phyloP scores from a whole-genome alignment of 2,329 filamentous ascomycete genomes.

The Bipolaris bicolor region DNA sequence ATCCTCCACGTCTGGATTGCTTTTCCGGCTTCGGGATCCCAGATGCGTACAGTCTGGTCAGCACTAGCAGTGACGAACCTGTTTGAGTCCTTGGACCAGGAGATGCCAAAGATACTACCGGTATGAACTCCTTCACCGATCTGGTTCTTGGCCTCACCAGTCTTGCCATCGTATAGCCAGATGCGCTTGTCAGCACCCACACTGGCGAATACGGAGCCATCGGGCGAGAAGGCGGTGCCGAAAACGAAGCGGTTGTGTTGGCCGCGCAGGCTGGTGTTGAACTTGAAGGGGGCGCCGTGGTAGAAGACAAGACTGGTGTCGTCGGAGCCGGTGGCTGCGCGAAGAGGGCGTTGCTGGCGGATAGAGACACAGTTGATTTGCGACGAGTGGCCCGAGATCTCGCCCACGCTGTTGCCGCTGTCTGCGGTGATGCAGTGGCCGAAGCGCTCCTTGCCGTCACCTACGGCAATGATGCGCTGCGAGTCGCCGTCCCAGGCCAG shows the following conservation, averaged over 20 bases:
- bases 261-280: constrained; percentile 78
- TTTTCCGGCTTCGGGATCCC: constrained; percentile 84
- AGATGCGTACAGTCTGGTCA: constrained; percentile 92
- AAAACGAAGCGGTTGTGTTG: constrained; percentile 90
- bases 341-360: constrained; percentile 84
- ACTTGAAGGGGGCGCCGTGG: constrained; percentile 94
- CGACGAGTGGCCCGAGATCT: constrained; percentile 89
- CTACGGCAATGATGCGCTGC: constrained; percentile 93
- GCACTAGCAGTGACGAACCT: constrained; percentile 89
- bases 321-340: constrained; percentile 89
- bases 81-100: constrained; percentile 86
- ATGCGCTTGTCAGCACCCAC: constrained; percentile 93
- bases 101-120: constrained; percentile 90
- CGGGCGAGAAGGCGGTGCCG: constrained; percentile 86
- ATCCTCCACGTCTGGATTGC: constrained; percentile 83
- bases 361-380: constrained; percentile 91
- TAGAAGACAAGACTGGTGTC: constrained; percentile 91
- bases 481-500: constrained; percentile 98
- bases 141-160: constrained; percentile 77
- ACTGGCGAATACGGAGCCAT: constrained; percentile 80
- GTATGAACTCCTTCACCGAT: constrained; percentile 86
- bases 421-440: constrained; percentile 90
- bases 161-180: constrained; percentile 96
- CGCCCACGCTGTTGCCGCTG: constrained; percentile 93
- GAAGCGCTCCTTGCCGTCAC: constrained; percentile 90